Base-by-base conservation (phyloP, 1,284 basidiomycete genomes). In the Ustilago sp. region DNA sequence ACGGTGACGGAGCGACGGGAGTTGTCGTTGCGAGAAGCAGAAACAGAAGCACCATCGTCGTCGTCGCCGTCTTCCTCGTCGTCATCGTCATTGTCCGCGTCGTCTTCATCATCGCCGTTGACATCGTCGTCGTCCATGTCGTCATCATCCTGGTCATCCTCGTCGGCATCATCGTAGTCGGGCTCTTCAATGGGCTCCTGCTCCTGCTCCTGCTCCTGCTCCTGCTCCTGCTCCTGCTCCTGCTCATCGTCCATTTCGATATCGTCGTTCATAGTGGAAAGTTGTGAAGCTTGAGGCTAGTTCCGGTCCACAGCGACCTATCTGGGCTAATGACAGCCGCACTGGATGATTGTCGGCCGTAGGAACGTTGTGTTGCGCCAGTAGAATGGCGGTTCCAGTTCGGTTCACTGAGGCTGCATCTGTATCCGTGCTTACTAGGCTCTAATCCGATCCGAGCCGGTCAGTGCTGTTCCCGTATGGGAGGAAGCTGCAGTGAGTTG, bases 231-330 rank as follows among this genome's bases (percentile, higher is more conserved):
- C 53, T 77, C 69, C 31, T 67, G 62, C 53, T 77, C 69, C 31
- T 69, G 71, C 36, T 75, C 77, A n/a, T 73, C 68, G 35, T 81
- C 77, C 55, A 74, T 62, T 28, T 79, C 70, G 60, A 77, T 68
- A 36, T 79, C 74, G 61, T 79, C 73, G 65, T 77, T 74, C 68
- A 77, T 76, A 56, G 17, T 59, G 52, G 51, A 32, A 12, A 47
- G 39, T 32, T 31, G 15, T 50, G 48, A 55, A 2, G 5, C 17
- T 28, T 5, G 12, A 52, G 13, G 23, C 35, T 35, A 19, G n/a
- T 2, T 19, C 4, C 36, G 5, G 36, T 7, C 36, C 8, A 43
- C 31, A 17, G 38, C n/a, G 4, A 31, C 28, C 9, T 6, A 17
- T n/a, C 17, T 9, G 48, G 32, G 32, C 17, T 31, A 19, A 32